phyloP scores from a whole-genome alignment of 768 basidiomycete genomes.

The Butyriboletus loyo region DNA sequence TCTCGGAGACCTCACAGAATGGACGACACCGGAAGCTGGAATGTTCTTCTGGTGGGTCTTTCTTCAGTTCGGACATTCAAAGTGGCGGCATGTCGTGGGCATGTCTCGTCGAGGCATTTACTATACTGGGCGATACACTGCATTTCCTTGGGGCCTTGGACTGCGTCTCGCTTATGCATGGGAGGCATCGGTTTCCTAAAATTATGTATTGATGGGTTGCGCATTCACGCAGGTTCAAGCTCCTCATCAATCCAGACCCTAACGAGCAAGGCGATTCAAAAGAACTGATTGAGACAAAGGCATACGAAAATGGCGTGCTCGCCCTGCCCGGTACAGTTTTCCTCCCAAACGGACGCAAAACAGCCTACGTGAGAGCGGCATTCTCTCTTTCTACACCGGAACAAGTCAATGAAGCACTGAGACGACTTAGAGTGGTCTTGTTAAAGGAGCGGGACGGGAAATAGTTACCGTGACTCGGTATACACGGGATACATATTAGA shows the following conservation, averaged over 20 bases:
- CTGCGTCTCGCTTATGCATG: constrained; percentile 4
- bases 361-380: constrained; percentile 75
- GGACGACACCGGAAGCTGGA: constrained; percentile 69
- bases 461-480: constrained; percentile 1
- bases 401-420: constrained; percentile 72
- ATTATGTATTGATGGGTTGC: constrained; percentile 17
- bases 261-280: constrained; percentile 62
- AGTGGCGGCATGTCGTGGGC: constrained; percentile 1
- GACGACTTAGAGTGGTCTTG: constrained; percentile 49
- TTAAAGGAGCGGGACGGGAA: constrained; percentile 21
- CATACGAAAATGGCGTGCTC: constrained; percentile 80
- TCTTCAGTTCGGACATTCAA: constrained; percentile 9
- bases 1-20: constrained; percentile 74
- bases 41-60: constrained; percentile 82
- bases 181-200: constrained; percentile 3
- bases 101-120: constrained; percentile 4
- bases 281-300: constrained; percentile 66
- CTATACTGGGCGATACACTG: neutral
- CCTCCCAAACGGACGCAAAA: constrained; percentile 65
- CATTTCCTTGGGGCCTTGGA: neutral
- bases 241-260: constrained; percentile 41
- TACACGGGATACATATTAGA: neutral
- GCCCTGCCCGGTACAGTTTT: constrained; percentile 86
- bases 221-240: constrained; percentile 58
- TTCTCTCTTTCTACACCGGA: constrained; percentile 69